phyloP scores from a whole-genome alignment of 306 rosid genomes.

The Delonix regia region DNA sequence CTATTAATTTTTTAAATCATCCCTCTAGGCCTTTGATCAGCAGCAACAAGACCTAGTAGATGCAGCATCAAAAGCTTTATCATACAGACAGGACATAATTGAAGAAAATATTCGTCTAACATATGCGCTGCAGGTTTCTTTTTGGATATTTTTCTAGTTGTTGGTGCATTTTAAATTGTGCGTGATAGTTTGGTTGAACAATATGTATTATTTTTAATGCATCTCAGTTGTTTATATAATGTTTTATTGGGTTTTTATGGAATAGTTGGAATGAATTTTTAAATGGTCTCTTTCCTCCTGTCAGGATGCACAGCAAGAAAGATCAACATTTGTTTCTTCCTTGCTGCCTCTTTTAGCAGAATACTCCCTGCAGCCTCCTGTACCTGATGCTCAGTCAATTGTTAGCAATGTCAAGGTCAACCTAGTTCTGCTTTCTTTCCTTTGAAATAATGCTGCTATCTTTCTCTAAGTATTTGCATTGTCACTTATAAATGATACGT shows the following conservation, averaged over 20 bases:
- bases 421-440: slow-evolving; percentile 29
- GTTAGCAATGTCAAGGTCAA: slow-evolving; percentile 90
- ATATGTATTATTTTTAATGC: slow-evolving; percentile 28
- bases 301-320: slow-evolving; percentile 96
- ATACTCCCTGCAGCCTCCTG: slow-evolving; percentile 90
- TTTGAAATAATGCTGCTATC: slow-evolving; percentile 26
- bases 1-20: slow-evolving; percentile 28
- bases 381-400: slow-evolving; percentile 87
- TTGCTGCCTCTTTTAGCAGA: slow-evolving; percentile 93
- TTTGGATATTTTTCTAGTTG: slow-evolving; percentile 18
- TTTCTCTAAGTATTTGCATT: not conserved
- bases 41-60: slow-evolving; percentile 72
- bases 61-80: slow-evolving; percentile 67
- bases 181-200: slow-evolving; percentile 4
- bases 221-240: slow-evolving; percentile 20
- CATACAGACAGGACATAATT: slow-evolving; percentile 86
- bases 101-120: slow-evolving; percentile 96
- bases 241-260: slow-evolving; percentile 16
- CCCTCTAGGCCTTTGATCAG: slow-evolving; percentile 63
- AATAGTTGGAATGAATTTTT: slow-evolving; percentile 19
- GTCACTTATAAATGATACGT: not conserved
- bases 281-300: slow-evolving; percentile 36
- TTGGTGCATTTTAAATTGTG: slow-evolving; percentile 26
- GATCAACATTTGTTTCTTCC: slow-evolving; percentile 82
- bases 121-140: slow-evolving; percentile 60